Evolutionary conservation across 306 rosid genomes (phyloP).

Genomic region (Pterocarpus macrocarpus): DNA sequence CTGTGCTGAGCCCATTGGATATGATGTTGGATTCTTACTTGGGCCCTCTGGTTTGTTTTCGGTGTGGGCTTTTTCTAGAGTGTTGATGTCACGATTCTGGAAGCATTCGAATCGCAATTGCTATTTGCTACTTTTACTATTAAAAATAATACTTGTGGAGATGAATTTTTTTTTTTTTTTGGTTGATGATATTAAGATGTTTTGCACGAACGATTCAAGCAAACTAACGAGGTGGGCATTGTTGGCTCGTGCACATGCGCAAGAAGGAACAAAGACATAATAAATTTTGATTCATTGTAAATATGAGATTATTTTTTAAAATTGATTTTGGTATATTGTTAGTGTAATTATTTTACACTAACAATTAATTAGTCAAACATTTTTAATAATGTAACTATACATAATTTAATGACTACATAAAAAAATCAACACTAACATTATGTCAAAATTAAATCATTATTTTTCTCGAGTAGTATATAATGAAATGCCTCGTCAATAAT

Average conservation of each 20-base stretch:
- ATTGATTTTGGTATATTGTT: too few relatives aligned
- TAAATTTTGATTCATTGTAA: not conserved
- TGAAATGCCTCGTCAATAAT: not conserved
- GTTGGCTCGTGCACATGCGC: not conserved
- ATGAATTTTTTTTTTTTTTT: not conserved
- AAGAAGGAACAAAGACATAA: not conserved
- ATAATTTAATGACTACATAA: too few relatives aligned
- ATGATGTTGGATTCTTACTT: not conserved
- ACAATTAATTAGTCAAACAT: too few relatives aligned
- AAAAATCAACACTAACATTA: too few relatives aligned
- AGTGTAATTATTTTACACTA: too few relatives aligned
- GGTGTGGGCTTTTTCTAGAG: not conserved
- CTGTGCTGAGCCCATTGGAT: conserved; percentile 26
- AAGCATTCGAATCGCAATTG: not conserved
- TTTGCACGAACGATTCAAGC: too few relatives aligned
- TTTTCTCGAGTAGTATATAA: not conserved
- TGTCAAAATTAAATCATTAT: too few relatives aligned
- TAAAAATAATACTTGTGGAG: not conserved
- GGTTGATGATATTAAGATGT: too few relatives aligned
- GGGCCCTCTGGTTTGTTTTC: not conserved
- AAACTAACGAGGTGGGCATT: too few relatives aligned
- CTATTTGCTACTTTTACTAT: not conserved
- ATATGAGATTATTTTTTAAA: not conserved
- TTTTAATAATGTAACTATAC: too few relatives aligned
- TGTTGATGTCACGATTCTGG: not conserved